Evolutionary conservation across 305 asterid species (phyloP).

Genomic region (Euphrasia arctica): DNA sequence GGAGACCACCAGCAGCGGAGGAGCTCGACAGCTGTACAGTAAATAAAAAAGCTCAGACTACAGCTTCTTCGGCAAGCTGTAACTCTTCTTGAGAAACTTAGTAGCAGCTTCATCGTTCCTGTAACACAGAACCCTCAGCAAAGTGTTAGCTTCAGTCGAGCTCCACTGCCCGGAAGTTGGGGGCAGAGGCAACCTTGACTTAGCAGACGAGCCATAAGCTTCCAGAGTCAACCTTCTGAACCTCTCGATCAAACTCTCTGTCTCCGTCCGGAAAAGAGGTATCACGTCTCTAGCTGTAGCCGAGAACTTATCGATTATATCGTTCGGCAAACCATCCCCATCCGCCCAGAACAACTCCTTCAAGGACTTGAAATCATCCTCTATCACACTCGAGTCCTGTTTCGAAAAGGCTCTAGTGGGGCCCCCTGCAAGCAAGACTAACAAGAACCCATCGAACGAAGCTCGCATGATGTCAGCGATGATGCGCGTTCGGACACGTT

Average conservation of each 20-base stretch:
- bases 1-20: neutral
- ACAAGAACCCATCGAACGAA: constrained; percentile 73
- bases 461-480: constrained; percentile 90
- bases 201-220: constrained; percentile 72
- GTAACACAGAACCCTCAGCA: constrained; percentile 81
- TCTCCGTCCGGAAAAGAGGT: constrained; percentile 68
- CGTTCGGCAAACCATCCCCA: constrained; percentile 84
- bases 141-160: constrained; percentile 79
- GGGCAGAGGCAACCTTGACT: constrained; percentile 86
- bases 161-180: constrained; percentile 95
- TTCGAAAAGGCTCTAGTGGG: constrained; percentile 68
- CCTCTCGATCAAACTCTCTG: constrained; percentile 64
- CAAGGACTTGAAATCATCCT: constrained; percentile 83
- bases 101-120: constrained; percentile 90
- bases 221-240: constrained; percentile 64
- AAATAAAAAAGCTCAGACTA: constrained; percentile 16
- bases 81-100: constrained; percentile 89
- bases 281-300: constrained; percentile 62
- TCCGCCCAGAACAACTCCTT: constrained; percentile 89
- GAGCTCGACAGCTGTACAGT: constrained; percentile 33
- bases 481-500: constrained; percentile 72
- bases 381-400: constrained; percentile 67
- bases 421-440: constrained; percentile 93
- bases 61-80: constrained; percentile 81
- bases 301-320: constrained; percentile 65